Base-by-base conservation (phyloP, 1,139 yeast species). In the Protomyces macrosporus region DNA sequence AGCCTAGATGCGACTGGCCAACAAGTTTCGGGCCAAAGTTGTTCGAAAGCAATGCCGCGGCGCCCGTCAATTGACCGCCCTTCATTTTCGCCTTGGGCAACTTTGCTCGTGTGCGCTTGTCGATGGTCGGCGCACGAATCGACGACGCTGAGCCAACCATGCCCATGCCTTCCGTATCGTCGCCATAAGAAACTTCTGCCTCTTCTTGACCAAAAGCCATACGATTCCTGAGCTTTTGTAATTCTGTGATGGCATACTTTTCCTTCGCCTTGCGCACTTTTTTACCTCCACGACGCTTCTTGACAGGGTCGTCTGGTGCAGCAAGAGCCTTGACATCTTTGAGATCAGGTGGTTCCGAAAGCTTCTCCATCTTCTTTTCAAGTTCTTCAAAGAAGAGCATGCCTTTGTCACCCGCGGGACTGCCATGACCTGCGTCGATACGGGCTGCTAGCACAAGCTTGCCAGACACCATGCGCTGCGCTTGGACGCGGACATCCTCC, bases 261-360 rank as follows among this genome's bases (percentile, higher is more conserved):
- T 90, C 90, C 72, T 88, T 89, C 78, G 84, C 82, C 74, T 90
- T 90, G 59, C 96, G 79, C 68, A 87, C 81, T 66, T 91, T 78
- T 68, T 84, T 78, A 0, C 99, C 99, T 1, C 96, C 98, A 70
- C 99, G 80, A 70, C 86, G 87, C 75, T 88, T 88, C 4, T 93
- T 85, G 56, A 85, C 84, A 65, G 80, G 81, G 65, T 91, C 97
- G 50, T 82, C 79, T 0, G 98, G 98, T 0, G 85, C 79, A 0
- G 97, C 95, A 55, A 93, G 76, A 0, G 98, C 96, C 70, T 88
- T 90, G 4, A 83, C 81, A 0, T 82, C 83, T 23, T 79, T 77
- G 35, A 81, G 80, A 39, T 85, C 88, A 0, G 98, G 97, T 0
- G 98, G 95, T 12, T 86, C 84, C 37, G 84, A 79, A 42, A 90